A percentile compares a stretch with the other conserved stretches of the same genome.
phyloP scores from a whole-genome alignment of 306 rosid species.

The Datisca glomerata region DNA sequence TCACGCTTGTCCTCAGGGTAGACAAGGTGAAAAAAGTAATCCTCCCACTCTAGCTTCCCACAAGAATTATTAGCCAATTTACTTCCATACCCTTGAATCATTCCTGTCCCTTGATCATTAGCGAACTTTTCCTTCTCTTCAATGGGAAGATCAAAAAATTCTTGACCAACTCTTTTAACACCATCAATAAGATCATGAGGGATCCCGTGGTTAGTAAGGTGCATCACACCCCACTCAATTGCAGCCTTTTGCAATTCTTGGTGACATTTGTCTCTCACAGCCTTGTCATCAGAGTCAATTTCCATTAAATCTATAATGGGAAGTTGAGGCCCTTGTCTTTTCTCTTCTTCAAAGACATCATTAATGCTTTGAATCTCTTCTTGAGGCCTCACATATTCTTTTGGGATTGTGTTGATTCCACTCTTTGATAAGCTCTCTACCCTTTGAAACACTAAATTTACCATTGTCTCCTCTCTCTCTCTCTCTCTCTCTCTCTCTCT shows the following conservation, averaged over 20 bases:
- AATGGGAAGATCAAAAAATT: constrained; percentile 36
- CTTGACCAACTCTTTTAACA: constrained; percentile 37
- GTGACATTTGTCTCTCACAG: constrained; percentile 29
- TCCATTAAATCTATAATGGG: constrained; percentile 60
- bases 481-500: background rate
- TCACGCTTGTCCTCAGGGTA: constrained; percentile 59
- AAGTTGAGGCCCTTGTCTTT: constrained; percentile 45
- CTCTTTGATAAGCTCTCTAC: constrained; percentile 62
- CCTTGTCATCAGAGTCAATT: constrained; percentile 31
- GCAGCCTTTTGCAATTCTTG: constrained; percentile 58
- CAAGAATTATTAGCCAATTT: constrained; percentile 65
- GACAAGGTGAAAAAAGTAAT: constrained; percentile 63
- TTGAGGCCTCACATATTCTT: constrained; percentile 62
- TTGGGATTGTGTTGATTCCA: constrained; percentile 46
- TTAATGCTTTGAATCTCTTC: constrained; percentile 56
- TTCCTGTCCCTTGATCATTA: constrained; percentile 42
- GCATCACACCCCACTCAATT: constrained; percentile 79
- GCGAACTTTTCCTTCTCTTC: constrained; percentile 77
- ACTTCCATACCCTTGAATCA: constrained; percentile 87
- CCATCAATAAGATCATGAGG: constrained; percentile 31
- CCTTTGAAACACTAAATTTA: constrained; percentile 12
- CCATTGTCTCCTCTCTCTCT: background rate
- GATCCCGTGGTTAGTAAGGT: constrained; percentile 70
- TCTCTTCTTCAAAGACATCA: constrained; percentile 53
- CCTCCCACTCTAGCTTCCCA: constrained; percentile 84